Conservation (phyloP, 495 filamentous ascomycete genomes). For the Antarctomyces pellizariae region DNA sequence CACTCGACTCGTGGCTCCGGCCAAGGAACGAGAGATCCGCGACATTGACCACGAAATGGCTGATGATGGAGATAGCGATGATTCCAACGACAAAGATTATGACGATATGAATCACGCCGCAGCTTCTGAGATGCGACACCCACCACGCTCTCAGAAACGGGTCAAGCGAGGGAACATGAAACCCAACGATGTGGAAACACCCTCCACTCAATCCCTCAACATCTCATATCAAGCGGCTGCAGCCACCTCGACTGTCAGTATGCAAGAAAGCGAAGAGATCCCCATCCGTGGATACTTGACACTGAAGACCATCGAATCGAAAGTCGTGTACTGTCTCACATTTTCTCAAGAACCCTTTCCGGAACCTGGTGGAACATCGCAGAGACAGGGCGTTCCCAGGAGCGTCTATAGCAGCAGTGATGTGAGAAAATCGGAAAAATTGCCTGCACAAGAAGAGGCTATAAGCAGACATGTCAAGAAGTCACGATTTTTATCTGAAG, state of each 20-base stretch:
- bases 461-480: slow-evolving; percentile 1
- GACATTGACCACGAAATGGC: slow-evolving; percentile 6
- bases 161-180: slow-evolving; percentile 5
- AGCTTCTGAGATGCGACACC: slow-evolving; percentile 3
- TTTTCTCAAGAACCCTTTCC: slow-evolving; percentile 9
- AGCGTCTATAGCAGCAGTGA: background rate
- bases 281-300: slow-evolving; percentile 8
- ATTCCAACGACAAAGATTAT: slow-evolving; percentile 10
- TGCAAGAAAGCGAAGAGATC: slow-evolving; percentile 10
- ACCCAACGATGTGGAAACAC: slow-evolving; percentile 5
- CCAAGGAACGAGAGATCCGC: slow-evolving; percentile 6
- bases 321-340: slow-evolving; percentile 9
- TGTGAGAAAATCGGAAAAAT: slow-evolving; percentile 1
- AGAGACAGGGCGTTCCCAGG: slow-evolving; percentile 1
- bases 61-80: slow-evolving; percentile 5
- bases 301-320: slow-evolving; percentile 7
- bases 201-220: slow-evolving; percentile 4
- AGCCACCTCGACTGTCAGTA: slow-evolving; percentile 4
- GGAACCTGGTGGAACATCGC: background rate
- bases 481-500: slow-evolving; percentile 4
- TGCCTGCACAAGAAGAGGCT: background rate
- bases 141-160: slow-evolving; percentile 7
- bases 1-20: slow-evolving; percentile 2
- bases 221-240: slow-evolving; percentile 8
- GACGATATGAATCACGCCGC: slow-evolving; percentile 5